These are phyloP conservation scores for Fusarium transvaalense DNA, from an alignment of 2,329 filamentous ascomycete genomes.

Conservation along the genomic window DNA sequence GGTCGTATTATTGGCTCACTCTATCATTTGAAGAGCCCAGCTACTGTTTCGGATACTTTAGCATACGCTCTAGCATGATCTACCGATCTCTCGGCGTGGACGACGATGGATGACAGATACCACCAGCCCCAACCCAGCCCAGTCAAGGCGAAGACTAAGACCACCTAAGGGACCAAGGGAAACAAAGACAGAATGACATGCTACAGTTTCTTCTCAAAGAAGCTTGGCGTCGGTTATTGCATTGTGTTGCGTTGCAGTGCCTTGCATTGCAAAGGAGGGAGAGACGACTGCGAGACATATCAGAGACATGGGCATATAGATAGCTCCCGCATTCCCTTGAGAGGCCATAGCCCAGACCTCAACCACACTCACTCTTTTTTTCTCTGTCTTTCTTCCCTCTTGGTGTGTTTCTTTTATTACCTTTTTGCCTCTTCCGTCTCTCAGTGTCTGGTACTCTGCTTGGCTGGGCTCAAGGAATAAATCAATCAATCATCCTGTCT, in stretches of 20 bases:
- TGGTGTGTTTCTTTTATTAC: conserved; percentile 6
- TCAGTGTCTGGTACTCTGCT: conserved; percentile 44
- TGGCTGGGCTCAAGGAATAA: conserved; percentile 14
- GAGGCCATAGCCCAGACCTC: conserved; percentile 34
- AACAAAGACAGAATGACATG: background rate
- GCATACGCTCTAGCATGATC: conserved; percentile 16
- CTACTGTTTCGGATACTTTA: conserved; percentile 37
- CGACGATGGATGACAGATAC: background rate
- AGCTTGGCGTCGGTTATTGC: conserved; percentile 15
- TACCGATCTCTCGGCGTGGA: conserved; percentile 11
- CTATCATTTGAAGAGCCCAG: conserved; percentile 6
- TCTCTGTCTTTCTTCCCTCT: conserved; percentile 1
- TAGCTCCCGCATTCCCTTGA: conserved; percentile 44
- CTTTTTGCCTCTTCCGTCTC: conserved; percentile 28
- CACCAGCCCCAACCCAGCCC: background rate
- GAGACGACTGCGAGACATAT: conserved; percentile 18
- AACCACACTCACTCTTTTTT: conserved; percentile 26
- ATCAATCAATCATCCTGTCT: conserved; percentile 14
- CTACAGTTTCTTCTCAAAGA: conserved; percentile 16
- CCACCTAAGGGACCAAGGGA: background rate
- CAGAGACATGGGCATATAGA: conserved; percentile 46
- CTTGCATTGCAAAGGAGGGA: conserved; percentile 3
- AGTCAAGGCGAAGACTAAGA: background rate
- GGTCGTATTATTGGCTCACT: conserved; percentile 2
- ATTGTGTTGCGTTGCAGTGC: background rate